Percentiles rank a stretch among this genome's conserved stretches.
These are phyloP conservation scores for Skeletonema menzelii DNA, from an alignment of 108 stramenopile genomes.

Conservation along the genomic window DNA sequence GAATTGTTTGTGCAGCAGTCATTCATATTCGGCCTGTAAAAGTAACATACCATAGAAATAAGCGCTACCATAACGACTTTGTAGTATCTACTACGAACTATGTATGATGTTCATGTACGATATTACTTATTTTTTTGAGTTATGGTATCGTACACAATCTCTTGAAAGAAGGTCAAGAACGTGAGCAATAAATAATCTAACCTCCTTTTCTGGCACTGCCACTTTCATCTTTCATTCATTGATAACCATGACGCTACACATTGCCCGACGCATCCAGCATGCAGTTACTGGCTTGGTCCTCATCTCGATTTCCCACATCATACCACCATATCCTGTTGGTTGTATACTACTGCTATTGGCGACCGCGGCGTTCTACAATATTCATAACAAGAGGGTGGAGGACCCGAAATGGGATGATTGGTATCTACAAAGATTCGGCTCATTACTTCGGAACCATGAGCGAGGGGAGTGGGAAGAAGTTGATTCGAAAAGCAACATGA, in stretches of 20 bases:
- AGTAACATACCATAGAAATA: too few species aligned
- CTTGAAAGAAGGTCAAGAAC: too few species aligned
- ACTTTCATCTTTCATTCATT: too few species aligned
- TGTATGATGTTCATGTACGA: too few species aligned
- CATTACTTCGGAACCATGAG: constrained; percentile 34
- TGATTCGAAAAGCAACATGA: neutral
- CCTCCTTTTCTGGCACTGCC: too few species aligned
- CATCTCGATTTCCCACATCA: constrained; percentile 29
- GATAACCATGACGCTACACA: too few species aligned
- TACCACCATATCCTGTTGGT: constrained; percentile 41
- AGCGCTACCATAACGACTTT: too few species aligned
- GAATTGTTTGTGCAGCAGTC: constrained; percentile 39
- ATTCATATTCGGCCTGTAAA: constrained; percentile 34
- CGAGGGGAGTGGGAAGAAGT: constrained; percentile 30
- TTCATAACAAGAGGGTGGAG: constrained; percentile 19
- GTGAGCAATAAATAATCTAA: too few species aligned
- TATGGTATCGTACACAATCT: too few species aligned
- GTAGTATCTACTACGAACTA: too few species aligned
- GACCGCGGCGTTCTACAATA: constrained; percentile 10
- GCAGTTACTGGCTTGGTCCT: constrained; percentile 31
- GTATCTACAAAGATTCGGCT: constrained; percentile 39
- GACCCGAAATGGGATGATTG: constrained; percentile 29
- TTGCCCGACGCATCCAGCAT: constrained; percentile 39
- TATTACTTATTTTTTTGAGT: too few species aligned
- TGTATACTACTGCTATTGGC: constrained; percentile 22